Conservation (phyloP, 768 basidiomycete genomes). For the Tricholoma matsutake region DNA sequence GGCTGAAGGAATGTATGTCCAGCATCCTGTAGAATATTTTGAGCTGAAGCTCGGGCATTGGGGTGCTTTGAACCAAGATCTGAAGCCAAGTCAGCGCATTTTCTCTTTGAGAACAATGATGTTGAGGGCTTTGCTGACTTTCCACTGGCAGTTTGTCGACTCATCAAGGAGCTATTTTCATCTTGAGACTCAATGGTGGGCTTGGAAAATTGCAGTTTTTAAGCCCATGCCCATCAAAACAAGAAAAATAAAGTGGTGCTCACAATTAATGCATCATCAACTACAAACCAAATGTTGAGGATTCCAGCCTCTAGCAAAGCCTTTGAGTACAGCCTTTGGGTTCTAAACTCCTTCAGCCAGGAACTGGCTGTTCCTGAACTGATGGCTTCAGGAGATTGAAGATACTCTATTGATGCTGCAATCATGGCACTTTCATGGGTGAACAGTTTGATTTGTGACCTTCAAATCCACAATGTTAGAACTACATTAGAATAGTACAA, state of each 20-base stretch:
- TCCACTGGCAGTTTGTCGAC: background rate
- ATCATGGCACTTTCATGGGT: background rate
- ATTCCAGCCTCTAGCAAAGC: background rate
- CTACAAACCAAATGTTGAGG: background rate
- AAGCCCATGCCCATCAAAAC: background rate
- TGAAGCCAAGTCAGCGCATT: background rate
- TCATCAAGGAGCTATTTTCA: background rate
- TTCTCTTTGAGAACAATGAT: background rate
- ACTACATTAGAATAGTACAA: background rate
- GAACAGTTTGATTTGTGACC: background rate
- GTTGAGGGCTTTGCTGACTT: background rate
- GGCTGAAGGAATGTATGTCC: background rate
- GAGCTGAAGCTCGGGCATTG: background rate
- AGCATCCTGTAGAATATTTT: background rate
- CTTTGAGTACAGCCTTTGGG: background rate
- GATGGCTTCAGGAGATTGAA: background rate
- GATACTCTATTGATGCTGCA: background rate
- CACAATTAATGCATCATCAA: background rate
- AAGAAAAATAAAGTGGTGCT: background rate
- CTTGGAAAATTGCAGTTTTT: background rate
- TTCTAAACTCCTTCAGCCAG: background rate
- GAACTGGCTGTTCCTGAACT: background rate
- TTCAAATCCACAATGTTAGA: background rate
- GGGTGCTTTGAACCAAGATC: background rate
- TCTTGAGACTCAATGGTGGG: background rate